Base-by-base conservation (phyloP, 257 asterid genomes). In the Perilla frutescens region DNA sequence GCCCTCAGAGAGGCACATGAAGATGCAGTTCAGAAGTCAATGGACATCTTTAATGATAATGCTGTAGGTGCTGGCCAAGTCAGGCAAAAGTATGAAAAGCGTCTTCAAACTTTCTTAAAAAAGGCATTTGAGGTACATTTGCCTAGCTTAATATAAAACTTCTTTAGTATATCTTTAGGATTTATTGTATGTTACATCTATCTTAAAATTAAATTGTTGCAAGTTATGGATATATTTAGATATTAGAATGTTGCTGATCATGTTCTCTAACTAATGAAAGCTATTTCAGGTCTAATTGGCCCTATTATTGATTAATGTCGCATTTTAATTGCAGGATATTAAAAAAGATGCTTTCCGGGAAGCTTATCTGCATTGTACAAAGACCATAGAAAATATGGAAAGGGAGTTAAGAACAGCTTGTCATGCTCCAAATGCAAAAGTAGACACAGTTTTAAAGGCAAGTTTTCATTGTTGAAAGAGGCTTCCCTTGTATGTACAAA, bases 1-100 rank as follows among this genome's bases (percentile, higher is more conserved):
- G 88, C 91, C 49, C 82, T 92, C 60, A 79, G 96, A 77, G 99
- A 92, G 88, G 93, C 96, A 71, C 98, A 95, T 81, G 99, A 95
- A 83, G 91, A 71, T 77, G 98, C 99, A 50, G 85, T 78, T 74
- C 96, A 85, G 81, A 90, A 82, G 83, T 85, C 99, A 7, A 72
- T 89, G 84, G 82, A 89, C 84, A 65, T 84, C 57, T 95, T 95
- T 79, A 87, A 92, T 79, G 80, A 79, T 48, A 90, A 84, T 73
- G 99, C 97, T 79, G 98, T 95, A 31, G 99, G 99, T 62, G 76
- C 88, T 79, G 99, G 99, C 81, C 72, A 80, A 71, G 79, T 82
- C 55, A 83, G 99, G 77, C 93, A 84, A 58, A 95, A 92, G 81
- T 89, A 90, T 85, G 99, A 95, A 81, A 89, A 86, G 70, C 92